phyloP scores from a whole-genome alignment of 805 yeast genomes.

The Yarrowia sp. region DNA sequence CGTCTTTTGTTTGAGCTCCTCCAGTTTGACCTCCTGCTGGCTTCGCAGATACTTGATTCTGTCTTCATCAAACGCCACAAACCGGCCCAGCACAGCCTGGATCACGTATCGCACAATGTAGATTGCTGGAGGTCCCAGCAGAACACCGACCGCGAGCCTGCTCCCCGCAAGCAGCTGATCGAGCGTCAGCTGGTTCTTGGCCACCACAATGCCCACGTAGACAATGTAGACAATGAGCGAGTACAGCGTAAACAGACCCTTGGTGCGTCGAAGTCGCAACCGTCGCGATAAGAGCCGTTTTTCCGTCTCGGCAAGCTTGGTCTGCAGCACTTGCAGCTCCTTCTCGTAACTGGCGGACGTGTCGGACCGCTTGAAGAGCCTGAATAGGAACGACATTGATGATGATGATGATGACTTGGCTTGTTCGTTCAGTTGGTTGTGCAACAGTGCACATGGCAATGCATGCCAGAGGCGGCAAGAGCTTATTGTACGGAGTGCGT shows the following conservation, averaged over 20 bases:
- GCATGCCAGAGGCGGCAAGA: not conserved
- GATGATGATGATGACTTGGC: constrained; percentile 17
- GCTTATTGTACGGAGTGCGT: not conserved
- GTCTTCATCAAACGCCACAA: constrained; percentile 44
- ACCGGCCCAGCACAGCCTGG: constrained; percentile 43
- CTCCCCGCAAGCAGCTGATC: constrained; percentile 27
- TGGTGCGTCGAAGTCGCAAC: constrained; percentile 45
- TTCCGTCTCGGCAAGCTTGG: constrained; percentile 45
- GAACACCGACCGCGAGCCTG: constrained; percentile 41
- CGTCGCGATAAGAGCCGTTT: constrained; percentile 43
- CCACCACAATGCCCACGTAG: constrained; percentile 43
- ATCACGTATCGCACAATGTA: constrained; percentile 41
- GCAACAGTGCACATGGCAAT: constrained; percentile 20
- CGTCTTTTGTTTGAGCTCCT: constrained; percentile 72
- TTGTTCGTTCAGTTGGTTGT: not conserved
- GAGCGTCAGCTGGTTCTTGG: constrained; percentile 38
- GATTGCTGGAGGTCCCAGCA: constrained; percentile 36
- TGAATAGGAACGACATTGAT: constrained; percentile 7
- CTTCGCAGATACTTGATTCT: constrained; percentile 52
- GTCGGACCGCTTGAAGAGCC: constrained; percentile 26
- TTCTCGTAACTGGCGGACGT: constrained; percentile 47
- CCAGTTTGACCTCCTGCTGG: constrained; percentile 62
- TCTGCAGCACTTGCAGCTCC: constrained; percentile 48
- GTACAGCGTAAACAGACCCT: constrained; percentile 48
- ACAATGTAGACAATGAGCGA: constrained; percentile 46